Evolutionary conservation across 306 rosid genomes (phyloP).

Genomic region (Quercus wislizeni): DNA sequence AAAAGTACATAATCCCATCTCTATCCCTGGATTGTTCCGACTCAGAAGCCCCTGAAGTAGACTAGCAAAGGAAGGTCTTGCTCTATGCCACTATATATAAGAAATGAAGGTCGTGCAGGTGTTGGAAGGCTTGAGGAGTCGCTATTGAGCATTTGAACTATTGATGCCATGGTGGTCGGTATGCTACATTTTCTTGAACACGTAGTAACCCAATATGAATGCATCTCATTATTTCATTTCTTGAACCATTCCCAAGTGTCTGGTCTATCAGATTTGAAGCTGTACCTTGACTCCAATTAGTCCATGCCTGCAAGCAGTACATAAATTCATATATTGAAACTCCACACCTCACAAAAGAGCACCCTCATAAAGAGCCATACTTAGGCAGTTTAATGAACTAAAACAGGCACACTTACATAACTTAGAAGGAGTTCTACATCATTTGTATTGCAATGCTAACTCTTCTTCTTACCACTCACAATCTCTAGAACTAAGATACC

Average conservation of each 20-base stretch:
- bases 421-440: conserved; percentile 12
- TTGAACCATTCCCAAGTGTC: background rate
- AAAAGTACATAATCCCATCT: too few relatives aligned
- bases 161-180: background rate
- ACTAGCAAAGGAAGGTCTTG: background rate
- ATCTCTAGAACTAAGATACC: too few relatives aligned
- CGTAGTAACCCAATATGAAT: too few relatives aligned
- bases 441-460: background rate
- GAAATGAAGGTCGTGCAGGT: conserved; percentile 2
- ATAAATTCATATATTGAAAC: background rate
- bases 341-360: background rate
- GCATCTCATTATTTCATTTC: background rate
- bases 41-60: too few relatives aligned
- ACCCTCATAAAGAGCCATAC: too few relatives aligned
- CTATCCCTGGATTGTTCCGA: too few relatives aligned
- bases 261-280: background rate
- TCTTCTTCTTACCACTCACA: background rate
- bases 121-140: conserved; percentile 5
- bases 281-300: conserved; percentile 8
- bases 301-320: conserved; percentile 9
- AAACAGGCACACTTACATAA: background rate
- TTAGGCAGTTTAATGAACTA: too few relatives aligned
- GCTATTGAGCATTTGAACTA: conserved; percentile 1
- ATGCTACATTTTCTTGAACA: too few relatives aligned
- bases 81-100: background rate